These are phyloP conservation scores for Candida sithepensis DNA, from an alignment of 805 yeast genomes.

Conservation along the genomic window DNA sequence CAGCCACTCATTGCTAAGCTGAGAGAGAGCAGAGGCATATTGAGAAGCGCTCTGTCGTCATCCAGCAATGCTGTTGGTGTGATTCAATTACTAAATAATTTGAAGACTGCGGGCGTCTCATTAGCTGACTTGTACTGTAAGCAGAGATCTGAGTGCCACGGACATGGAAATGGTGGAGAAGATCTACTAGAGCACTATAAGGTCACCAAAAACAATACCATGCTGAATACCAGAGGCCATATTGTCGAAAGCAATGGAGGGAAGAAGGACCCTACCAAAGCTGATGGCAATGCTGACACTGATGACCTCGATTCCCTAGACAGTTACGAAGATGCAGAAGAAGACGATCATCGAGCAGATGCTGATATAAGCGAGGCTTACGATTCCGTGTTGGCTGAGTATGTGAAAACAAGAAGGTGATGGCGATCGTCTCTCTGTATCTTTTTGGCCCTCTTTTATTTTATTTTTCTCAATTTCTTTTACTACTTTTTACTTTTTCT, in stretches of 20 bases:
- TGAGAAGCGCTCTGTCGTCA: conserved; percentile 30
- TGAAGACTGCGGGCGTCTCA: conserved; percentile 39
- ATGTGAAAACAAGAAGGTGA: conserved; percentile 11
- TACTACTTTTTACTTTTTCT: background rate
- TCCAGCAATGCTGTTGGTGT: conserved; percentile 36
- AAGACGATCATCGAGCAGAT: background rate
- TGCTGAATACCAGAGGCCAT: conserved; percentile 9
- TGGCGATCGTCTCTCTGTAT: background rate
- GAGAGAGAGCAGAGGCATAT: too few species aligned
- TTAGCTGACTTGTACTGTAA: conserved; percentile 30
- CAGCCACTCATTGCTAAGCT: background rate
- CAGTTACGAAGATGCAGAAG: background rate
- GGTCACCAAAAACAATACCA: conserved; percentile 13
- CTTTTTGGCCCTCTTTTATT: background rate
- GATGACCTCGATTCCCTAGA: conserved; percentile 2
- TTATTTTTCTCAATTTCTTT: background rate
- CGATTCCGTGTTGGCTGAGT: conserved; percentile 24
- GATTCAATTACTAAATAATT: conserved; percentile 35
- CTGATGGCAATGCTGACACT: background rate
- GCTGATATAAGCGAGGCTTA: conserved; percentile 14
- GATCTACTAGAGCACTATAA: background rate
- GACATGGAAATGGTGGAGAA: background rate
- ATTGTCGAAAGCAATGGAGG: background rate
- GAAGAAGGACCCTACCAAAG: background rate
- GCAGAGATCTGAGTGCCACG: background rate